These are phyloP conservation scores for Blastobotrys elegans DNA, from an alignment of 1,139 yeast genomes.

Conservation along the genomic window DNA sequence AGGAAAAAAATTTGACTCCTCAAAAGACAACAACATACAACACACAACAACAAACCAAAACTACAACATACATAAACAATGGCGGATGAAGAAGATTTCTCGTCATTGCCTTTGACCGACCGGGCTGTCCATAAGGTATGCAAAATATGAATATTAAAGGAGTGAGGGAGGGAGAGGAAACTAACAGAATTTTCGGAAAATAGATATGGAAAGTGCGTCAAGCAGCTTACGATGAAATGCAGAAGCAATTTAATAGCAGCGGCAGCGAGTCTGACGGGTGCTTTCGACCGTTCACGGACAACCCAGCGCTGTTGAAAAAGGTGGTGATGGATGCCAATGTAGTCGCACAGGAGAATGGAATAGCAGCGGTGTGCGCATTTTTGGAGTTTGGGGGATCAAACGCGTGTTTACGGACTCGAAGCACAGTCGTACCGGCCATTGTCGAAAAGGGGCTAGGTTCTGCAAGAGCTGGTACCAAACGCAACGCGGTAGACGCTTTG, in stretches of 20 bases:
- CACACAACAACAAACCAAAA: background rate
- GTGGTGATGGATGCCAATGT: slow-evolving; percentile 76
- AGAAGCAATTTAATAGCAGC: slow-evolving; percentile 48
- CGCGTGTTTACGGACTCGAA: slow-evolving; percentile 36
- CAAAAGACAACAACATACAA: background rate
- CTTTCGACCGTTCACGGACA: slow-evolving; percentile 44
- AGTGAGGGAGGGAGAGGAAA: background rate
- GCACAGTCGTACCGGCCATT: slow-evolving; percentile 50
- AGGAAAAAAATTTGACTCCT: background rate
- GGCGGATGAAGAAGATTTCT: slow-evolving; percentile 51
- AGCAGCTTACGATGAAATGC: slow-evolving; percentile 70
- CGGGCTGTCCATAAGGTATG: slow-evolving; percentile 57
- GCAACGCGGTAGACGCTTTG: slow-evolving; percentile 58
- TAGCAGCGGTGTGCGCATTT: slow-evolving; percentile 51
- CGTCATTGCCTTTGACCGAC: slow-evolving; percentile 60
- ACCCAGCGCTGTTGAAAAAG: slow-evolving; percentile 49
- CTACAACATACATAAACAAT: slow-evolving; percentile 17
- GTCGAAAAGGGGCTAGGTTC: slow-evolving; percentile 81
- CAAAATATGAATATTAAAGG: slow-evolving; percentile 5
- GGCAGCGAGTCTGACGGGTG: slow-evolving; percentile 52
- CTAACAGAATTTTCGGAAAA: background rate
- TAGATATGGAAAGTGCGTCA: slow-evolving; percentile 84
- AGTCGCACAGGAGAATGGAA: slow-evolving; percentile 85
- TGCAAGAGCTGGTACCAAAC: slow-evolving; percentile 69
- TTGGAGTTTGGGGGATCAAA: slow-evolving; percentile 55